These are phyloP conservation scores for Trichocladium uniseriatum DNA, from an alignment of 495 filamentous ascomycete species.

Conservation along the genomic window DNA sequence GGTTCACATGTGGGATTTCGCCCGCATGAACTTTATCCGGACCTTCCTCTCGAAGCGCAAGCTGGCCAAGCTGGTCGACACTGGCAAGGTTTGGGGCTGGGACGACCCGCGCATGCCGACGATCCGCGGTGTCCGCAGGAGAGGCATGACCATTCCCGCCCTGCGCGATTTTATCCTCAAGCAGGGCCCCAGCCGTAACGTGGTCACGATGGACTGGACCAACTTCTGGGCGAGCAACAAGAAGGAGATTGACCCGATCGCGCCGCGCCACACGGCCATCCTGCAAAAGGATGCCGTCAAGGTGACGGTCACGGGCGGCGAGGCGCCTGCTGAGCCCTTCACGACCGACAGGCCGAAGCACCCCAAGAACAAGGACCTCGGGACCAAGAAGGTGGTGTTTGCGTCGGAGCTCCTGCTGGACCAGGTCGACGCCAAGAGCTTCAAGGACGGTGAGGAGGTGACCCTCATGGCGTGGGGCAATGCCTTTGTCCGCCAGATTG, in stretches of 20 bases:
- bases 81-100: constrained; percentile 83
- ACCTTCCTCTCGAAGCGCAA: constrained; percentile 70
- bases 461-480: constrained; percentile 97
- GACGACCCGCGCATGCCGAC: constrained; percentile 94
- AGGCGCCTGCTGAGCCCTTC: constrained; percentile 52
- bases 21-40: constrained; percentile 86
- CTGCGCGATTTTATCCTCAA: constrained; percentile 87
- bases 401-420: constrained; percentile 65
- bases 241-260: constrained; percentile 86
- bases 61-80: constrained; percentile 84
- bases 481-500: constrained; percentile 60
- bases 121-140: constrained; percentile 74
- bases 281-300: constrained; percentile 56
- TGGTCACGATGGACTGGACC: constrained; percentile 85
- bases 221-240: constrained; percentile 92
- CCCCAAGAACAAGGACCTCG: constrained; percentile 74
- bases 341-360: constrained; percentile 73
- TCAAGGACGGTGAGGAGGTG: constrained; percentile 81
- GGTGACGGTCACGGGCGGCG: constrained; percentile 53
- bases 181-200: constrained; percentile 82
- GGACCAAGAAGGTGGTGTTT: constrained; percentile 75
- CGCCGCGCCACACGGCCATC: constrained; percentile 77
- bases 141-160: constrained; percentile 86
- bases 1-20: constrained; percentile 96
- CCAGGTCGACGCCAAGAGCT: constrained; percentile 73